Evolutionary conservation across 2,329 filamentous ascomycete species (phyloP).

Genomic region (Cordyceps javanica): DNA sequence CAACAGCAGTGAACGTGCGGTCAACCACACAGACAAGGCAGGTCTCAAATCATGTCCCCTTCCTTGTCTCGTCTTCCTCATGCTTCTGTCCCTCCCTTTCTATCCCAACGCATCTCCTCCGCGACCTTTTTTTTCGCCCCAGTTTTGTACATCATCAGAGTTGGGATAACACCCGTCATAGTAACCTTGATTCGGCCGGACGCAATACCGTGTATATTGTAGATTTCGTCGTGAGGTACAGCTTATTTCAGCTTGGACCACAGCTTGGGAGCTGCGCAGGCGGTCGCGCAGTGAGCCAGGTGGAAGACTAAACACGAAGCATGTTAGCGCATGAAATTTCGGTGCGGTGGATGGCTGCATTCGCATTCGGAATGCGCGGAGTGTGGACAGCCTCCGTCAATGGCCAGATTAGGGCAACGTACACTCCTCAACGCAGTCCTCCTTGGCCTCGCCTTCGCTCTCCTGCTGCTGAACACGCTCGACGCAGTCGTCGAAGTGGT

Average conservation of each 20-base stretch:
- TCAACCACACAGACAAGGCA: not conserved
- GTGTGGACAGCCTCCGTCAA: not conserved
- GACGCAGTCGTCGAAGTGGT: conserved; percentile 97
- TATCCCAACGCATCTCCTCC: not conserved
- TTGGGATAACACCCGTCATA: not conserved
- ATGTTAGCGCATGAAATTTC: not conserved
- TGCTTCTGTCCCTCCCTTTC: not conserved
- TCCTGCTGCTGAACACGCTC: conserved; percentile 70
- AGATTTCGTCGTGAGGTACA: not conserved
- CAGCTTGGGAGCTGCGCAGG: conserved; percentile 94
- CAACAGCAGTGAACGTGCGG: conserved; percentile 6
- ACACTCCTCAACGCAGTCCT: conserved; percentile 99
- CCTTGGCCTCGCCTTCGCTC: conserved; percentile 65
- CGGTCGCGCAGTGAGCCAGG: conserved; percentile 87
- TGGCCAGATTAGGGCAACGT: conserved; percentile 40
- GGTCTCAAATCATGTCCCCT: not conserved
- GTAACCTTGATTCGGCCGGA: not conserved
- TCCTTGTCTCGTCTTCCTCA: not conserved
- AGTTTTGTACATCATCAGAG: conserved; percentile 8
- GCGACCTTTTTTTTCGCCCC: not conserved
- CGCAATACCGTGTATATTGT: not conserved
- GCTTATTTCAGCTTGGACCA: conserved; percentile 86
- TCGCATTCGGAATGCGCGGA: not conserved
- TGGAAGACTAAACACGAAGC: conserved; percentile 74
- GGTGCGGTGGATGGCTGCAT: not conserved